Conservation (phyloP, 768 basidiomycete species). For the Podaxis sp. region DNA sequence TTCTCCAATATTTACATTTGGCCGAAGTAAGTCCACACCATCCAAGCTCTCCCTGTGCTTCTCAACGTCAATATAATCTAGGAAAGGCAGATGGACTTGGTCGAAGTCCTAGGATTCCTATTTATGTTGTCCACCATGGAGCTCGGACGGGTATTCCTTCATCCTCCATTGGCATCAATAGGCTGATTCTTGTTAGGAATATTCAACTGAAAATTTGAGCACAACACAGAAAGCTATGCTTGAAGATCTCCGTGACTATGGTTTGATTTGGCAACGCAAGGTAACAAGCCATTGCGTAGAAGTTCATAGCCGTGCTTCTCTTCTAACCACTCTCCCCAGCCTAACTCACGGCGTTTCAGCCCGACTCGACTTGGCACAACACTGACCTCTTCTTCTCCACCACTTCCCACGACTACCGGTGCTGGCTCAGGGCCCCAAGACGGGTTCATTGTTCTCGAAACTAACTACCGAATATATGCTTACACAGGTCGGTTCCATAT, state of each 20-base stretch:
- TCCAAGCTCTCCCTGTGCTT: slow-evolving; percentile 14
- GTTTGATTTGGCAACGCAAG: slow-evolving; percentile 84
- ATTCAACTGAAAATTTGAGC: slow-evolving; percentile 77
- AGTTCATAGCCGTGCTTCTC: slow-evolving; percentile 17
- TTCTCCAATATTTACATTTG: slow-evolving; percentile 86
- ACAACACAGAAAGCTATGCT: slow-evolving; percentile 83
- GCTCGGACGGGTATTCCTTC: slow-evolving; percentile 67
- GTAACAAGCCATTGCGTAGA: slow-evolving; percentile 32
- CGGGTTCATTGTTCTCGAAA: slow-evolving; percentile 95
- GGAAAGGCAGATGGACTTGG: slow-evolving; percentile 88
- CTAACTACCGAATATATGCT: slow-evolving; percentile 97
- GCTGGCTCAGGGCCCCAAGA: slow-evolving; percentile 59
- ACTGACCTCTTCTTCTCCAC: slow-evolving; percentile 85
- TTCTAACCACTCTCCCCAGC: slow-evolving; percentile 36
- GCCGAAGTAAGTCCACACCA: slow-evolving; percentile 55
- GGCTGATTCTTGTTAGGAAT: slow-evolving; percentile 55
- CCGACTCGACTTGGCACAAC: slow-evolving; percentile 95
- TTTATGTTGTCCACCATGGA: slow-evolving; percentile 98
- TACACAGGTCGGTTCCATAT: slow-evolving; percentile 70
- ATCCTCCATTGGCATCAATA: slow-evolving; percentile 14
- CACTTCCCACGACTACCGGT: slow-evolving; percentile 61
- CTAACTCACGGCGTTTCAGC: slow-evolving; percentile 76
- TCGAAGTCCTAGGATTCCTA: slow-evolving; percentile 89
- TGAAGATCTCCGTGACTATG: slow-evolving; percentile 90
- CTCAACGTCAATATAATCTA: slow-evolving; percentile 26